Evolutionary conservation across 2,329 filamentous ascomycete species (phyloP).

Genomic region (Sarocladium strictum): DNA sequence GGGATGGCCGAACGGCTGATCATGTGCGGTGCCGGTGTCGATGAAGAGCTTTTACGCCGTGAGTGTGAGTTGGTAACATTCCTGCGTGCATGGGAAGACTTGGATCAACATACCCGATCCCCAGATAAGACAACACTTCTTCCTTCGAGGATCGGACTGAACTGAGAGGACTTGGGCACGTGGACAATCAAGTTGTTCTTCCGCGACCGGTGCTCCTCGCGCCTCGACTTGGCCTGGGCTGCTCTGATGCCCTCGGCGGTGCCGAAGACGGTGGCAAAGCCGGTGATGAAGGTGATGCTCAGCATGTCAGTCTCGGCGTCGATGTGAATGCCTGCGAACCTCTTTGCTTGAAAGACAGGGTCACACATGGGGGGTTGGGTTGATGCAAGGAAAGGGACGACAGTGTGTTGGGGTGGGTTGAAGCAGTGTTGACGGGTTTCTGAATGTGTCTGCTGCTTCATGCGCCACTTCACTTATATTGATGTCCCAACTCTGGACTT

Average conservation of each 20-base stretch:
- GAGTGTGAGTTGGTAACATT: conserved; percentile 16
- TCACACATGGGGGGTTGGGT: conserved; percentile 2
- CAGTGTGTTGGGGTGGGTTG: neutral
- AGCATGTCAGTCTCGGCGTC: conserved; percentile 4
- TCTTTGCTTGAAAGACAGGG: conserved; percentile 1
- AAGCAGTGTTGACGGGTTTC: neutral
- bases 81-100: conserved; percentile 14
- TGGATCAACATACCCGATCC: conserved; percentile 22
- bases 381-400: neutral
- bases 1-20: conserved; percentile 31
- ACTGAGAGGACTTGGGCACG: conserved; percentile 39
- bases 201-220: conserved; percentile 40
- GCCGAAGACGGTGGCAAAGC: conserved; percentile 32
- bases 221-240: conserved; percentile 37
- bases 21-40: conserved; percentile 26
- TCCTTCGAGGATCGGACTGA: conserved; percentile 36
- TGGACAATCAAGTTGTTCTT: conserved; percentile 42
- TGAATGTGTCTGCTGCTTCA: neutral
- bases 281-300: conserved; percentile 7
- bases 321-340: conserved; percentile 5
- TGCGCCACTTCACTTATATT: neutral
- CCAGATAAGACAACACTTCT: conserved; percentile 39
- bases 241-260: conserved; percentile 40
- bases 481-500: neutral
- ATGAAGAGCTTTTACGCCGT: conserved; percentile 36